Evolutionary conservation across 305 asterid species (phyloP), one percentile per base, ranked within the genome.

Genomic region (Plantago rigida): DNA sequence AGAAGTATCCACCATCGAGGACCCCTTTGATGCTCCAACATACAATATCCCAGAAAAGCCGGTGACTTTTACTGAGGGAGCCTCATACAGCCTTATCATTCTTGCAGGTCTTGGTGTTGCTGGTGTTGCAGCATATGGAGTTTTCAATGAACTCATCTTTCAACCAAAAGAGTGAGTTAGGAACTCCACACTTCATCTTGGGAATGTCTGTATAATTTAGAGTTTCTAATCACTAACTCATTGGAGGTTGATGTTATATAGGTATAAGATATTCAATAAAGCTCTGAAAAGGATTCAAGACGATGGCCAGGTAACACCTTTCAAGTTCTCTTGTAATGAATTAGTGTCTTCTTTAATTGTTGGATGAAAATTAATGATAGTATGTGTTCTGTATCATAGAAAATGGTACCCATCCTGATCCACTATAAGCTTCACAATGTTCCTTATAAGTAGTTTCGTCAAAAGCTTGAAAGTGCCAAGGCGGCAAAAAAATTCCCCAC

Each of bases 41-140:
- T 87, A 87, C 63, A 85, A 89, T 72, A 89, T 89, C 65, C 97
- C 97, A 6, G 87, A 89, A 73, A 89, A 84, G 79, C 97, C 95
- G 26, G 88, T 89, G 70, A 80, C 97, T 0, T 87, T 87, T 59
- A 82, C 87, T 1, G 96, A 91, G 75, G 96, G 95, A 75, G 94
- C 94, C 75, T 87, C 97, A 34, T 92, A 92, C 74, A 78, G 80
- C 68, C 63, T 88, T 58, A 28, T 84, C 72, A 92, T 92, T 74
- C 95, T 92, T 61, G 95, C 89, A 6, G 99, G 99, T 52, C 95
- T 88, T 60, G 96, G 94, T 57, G 56, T 92, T 70, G 99, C 97
- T 65, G 87, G 70, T 15, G 86, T 79, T 19, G 96, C 96, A 15
- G 95, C 84, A 53, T 88, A 86, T 77, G 99, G 78, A 15, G 97